Evolutionary conservation across 1,284 basidiomycete species (phyloP), one percentile per base, ranked within the genome.

Genomic region (Naganishia liquefaciens): DNA sequence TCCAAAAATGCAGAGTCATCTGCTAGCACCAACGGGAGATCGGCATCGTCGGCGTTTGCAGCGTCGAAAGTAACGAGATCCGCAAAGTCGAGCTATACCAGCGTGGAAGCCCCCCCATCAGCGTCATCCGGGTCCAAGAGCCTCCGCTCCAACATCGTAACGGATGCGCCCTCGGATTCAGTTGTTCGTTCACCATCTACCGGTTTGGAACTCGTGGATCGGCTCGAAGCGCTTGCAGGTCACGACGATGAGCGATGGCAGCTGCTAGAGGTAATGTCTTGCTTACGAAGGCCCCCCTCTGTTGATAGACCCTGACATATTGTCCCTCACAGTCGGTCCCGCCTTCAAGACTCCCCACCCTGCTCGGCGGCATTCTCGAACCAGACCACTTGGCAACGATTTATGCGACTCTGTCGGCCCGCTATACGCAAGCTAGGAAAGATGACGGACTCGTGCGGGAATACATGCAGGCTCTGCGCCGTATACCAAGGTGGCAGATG

Each of bases 331-430:
- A 55, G 39, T 43, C 52, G 39, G 46, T 66, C 37, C 42, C 21
- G n/a, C 50, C 57, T 3, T 19, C 21, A 28, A 54, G 30, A 28
- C 27, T 50, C 21, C 27, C 40, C 23, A 19, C 57, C 40, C 69
- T 76, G 30, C 55, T 75, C 6, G 67, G 63, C 10, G 60, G 67
- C 7, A 68, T 76, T 3, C 67, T 79, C 13, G 76, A 77, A 54
- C 77, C 77, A 0, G 77, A 79, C 63, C 67, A 66, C 11, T 65
- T 77, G 6, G 76, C 71, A 1, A 25, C 70, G 39, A 57, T 77
- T 10, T 66, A 65, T 51, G 30, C 52, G 37, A 49, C 64, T 10
- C 28, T 65, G 51, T 37, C 33, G 33, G 19, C 57, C 11, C 46
- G 43, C 46, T 33, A 53, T 39, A 33, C 19, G 27, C 46, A 50